Conservation (phyloP, 495 filamentous ascomycete genomes). For the Astrocystis sublimbata region DNA sequence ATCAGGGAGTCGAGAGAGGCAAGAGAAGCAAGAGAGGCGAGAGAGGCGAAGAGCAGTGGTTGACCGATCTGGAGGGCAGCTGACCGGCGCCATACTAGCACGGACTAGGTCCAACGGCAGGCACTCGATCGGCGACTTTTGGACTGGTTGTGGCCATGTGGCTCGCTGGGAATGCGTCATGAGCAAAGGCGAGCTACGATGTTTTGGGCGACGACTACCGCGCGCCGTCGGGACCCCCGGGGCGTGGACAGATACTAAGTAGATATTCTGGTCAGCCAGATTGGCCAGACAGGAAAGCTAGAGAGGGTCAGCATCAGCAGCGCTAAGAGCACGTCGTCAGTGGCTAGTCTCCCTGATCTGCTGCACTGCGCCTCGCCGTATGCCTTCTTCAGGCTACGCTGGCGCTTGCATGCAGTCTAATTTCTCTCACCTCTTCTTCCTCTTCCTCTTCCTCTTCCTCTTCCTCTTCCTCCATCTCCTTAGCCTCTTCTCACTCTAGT, state of each 20-base stretch:
- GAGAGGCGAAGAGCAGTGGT: not conserved
- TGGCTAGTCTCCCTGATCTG: not conserved
- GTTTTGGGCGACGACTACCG: not conserved
- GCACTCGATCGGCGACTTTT: not conserved
- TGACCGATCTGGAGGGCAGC: not conserved
- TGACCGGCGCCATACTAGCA: not conserved
- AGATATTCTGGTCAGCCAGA: too few species aligned
- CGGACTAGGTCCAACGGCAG: not conserved
- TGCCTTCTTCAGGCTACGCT: not conserved
- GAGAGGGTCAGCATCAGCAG: too few species aligned
- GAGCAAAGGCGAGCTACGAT: not conserved
- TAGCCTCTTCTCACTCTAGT: too few species aligned
- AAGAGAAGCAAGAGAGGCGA: too few species aligned
- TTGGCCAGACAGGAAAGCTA: too few species aligned
- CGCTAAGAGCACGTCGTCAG: not conserved
- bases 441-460: too few species aligned
- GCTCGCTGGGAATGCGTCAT: not conserved
- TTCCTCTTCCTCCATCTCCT: too few species aligned
- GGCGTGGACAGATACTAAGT: too few species aligned
- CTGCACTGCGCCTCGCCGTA: conserved; percentile 15
- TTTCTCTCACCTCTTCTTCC: not conserved
- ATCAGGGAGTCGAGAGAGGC: too few species aligned
- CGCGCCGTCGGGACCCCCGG: not conserved
- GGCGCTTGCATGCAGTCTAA: not conserved
- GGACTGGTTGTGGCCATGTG: not conserved